Evolutionary conservation across 2,329 filamentous ascomycete species (phyloP), one percentile per base, ranked within the genome.

Genomic region (Teratosphaeria gauchensis): DNA sequence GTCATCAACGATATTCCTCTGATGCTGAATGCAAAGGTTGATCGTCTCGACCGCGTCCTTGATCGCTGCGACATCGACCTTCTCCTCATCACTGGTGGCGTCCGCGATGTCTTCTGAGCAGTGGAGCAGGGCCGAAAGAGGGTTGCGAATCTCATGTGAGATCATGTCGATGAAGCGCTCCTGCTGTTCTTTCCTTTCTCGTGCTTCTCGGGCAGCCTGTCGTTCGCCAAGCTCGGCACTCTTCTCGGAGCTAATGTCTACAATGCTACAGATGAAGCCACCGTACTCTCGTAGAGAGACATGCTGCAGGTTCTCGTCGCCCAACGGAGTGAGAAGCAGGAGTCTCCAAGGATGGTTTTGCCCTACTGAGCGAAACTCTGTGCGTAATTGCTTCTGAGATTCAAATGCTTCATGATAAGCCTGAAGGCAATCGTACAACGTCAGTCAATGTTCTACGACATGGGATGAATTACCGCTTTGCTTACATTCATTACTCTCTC

Each of bases 181-280:
- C 57, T 78, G 76, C 56, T 78, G 76, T 56, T 74, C 70, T 54
- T 77, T 77, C 9, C 74, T 65, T 51, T 78, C 75, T 46, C 68
- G 67, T 1, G 76, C 76, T 60, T 77, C 75, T 19, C 68, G 68
- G 1, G 76, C 76, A 12, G 73, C 73, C 56, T 74, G 73, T 35
- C 75, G 70, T 55, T 78, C 74, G 3, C 71, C 62, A 8, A 77
- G 56, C 56, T 77, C 72, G 3, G 75, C 75, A 46, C 71, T 70
- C 59, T 78, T 78, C 59, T 77, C 76, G 16, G 74, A 72, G 16
- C 73, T 77, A 42, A 78, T 77, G 58, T 78, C 76, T 14, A 78
- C 74, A 9, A 78, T 70, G 21, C 74, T 75, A 60, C 75, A 77
- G 5, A 78, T 76, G 61, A 76, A 78, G 1, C 76, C 76, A 6